A percentile compares a stretch with the other conserved stretches of the same genome.
Conservation (phyloP, 306 rosid genomes). For the Cicer cuneatum region DNA sequence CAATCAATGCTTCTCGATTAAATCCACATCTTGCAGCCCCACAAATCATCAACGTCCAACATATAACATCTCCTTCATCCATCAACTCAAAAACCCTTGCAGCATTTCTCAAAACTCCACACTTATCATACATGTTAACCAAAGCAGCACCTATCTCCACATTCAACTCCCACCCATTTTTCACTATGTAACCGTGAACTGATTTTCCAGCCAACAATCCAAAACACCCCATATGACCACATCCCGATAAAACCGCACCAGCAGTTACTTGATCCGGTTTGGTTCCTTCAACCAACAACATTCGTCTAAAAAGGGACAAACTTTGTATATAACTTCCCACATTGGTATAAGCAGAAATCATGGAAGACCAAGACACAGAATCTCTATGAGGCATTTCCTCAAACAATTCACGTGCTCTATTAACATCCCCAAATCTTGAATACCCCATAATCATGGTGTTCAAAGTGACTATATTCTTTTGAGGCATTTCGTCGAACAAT, state of each 20-base stretch:
- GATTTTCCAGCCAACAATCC: slow-evolving; percentile 69
- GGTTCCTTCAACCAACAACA: slow-evolving; percentile 53
- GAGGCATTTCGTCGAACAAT: slow-evolving; percentile 73
- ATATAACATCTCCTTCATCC: slow-evolving; percentile 52
- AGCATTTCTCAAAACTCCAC: slow-evolving; percentile 59
- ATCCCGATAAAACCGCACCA: slow-evolving; percentile 55
- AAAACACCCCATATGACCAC: slow-evolving; percentile 57
- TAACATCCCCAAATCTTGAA: slow-evolving; percentile 53
- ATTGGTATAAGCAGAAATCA: slow-evolving; percentile 59
- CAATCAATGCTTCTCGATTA: slow-evolving; percentile 50
- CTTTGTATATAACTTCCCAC: slow-evolving; percentile 36
- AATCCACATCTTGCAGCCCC: slow-evolving; percentile 58
- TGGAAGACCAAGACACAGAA: slow-evolving; percentile 56
- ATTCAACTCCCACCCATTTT: slow-evolving; percentile 62
- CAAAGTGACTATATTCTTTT: slow-evolving; percentile 57
- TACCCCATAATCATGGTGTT: slow-evolving; percentile 66
- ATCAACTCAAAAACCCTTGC: slow-evolving; percentile 54
- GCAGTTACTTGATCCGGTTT: slow-evolving; percentile 51
- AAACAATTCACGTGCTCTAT: slow-evolving; percentile 49
- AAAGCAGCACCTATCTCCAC: slow-evolving; percentile 63
- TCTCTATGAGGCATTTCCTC: slow-evolving; percentile 59
- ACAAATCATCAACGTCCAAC: slow-evolving; percentile 68
- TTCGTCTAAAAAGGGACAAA: slow-evolving; percentile 56
- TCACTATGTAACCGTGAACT: slow-evolving; percentile 61
- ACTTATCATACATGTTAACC: slow-evolving; percentile 66